phyloP scores from a whole-genome alignment of 129 eudicot genomes.

The Lonicera japonica region DNA sequence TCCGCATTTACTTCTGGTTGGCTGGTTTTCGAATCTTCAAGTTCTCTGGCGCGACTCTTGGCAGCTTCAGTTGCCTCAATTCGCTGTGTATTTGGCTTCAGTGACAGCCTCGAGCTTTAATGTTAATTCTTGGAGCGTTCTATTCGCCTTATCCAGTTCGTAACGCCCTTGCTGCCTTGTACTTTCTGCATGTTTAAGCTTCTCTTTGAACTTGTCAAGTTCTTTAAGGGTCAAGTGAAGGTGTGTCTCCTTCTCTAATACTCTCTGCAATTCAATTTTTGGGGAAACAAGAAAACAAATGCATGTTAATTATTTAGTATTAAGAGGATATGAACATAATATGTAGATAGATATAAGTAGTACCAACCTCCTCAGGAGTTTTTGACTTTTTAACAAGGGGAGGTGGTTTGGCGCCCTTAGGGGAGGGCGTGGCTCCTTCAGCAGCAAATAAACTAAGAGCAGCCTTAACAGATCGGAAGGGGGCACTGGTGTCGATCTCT shows the following conservation, averaged over 20 bases:
- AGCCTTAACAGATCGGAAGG: constrained; percentile 84
- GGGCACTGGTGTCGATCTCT: constrained; percentile 78
- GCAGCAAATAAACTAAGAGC: constrained; percentile 68
- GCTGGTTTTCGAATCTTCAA: constrained; percentile 38
- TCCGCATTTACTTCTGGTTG: constrained; percentile 26
- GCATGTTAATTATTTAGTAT: background rate
- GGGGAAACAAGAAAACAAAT: background rate
- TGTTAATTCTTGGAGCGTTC: constrained; percentile 49
- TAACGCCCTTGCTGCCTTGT: constrained; percentile 51
- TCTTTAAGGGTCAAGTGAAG: constrained; percentile 66
- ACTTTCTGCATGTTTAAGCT: constrained; percentile 44
- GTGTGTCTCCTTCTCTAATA: constrained; percentile 27
- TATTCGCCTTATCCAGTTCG: constrained; percentile 63
- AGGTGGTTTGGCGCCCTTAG: too few relatives aligned
- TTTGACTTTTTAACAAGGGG: background rate
- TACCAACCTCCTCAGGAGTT: background rate
- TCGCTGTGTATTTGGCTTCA: constrained; percentile 62
- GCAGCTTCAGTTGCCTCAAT: constrained; percentile 55
- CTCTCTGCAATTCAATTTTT: background rate
- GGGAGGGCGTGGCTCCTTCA: constrained; percentile 43
- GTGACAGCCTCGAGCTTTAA: constrained; percentile 49
- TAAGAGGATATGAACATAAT: background rate
- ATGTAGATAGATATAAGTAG: too few relatives aligned
- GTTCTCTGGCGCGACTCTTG: constrained; percentile 40
- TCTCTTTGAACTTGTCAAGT: constrained; percentile 60